Evolutionary conservation across 371 early-diverging fungal species (phyloP).

Genomic region (Saksenaea vasiformis): DNA sequence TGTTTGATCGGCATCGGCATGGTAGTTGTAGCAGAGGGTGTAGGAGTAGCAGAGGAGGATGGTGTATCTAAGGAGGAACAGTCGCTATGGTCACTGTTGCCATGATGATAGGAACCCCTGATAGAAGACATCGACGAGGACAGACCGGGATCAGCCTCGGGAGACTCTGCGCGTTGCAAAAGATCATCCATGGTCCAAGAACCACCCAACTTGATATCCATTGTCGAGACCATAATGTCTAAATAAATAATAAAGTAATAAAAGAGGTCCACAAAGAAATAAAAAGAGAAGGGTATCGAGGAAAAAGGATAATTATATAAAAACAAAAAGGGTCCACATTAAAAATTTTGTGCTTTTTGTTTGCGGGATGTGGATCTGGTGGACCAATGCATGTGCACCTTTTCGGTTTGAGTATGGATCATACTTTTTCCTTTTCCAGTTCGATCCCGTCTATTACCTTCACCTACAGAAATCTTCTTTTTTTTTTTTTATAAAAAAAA

Average conservation of each 20-base stretch:
- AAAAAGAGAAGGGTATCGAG: not conserved
- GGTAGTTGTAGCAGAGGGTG: not conserved
- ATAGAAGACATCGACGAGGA: not conserved
- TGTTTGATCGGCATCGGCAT: not conserved
- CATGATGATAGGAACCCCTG: not conserved
- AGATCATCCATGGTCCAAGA: constrained; percentile 2
- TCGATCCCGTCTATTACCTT: not conserved
- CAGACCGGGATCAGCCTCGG: not conserved
- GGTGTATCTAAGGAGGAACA: not conserved
- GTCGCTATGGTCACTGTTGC: not conserved
- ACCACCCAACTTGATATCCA: not conserved
- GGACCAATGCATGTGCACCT: not conserved
- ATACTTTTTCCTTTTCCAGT: constrained; percentile 2
- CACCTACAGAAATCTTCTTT: not conserved
- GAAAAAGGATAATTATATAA: not conserved
- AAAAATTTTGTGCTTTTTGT: not conserved
- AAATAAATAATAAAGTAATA: not conserved
- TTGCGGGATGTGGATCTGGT: constrained; percentile 1
- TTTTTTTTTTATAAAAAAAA: not conserved
- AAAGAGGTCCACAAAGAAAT: not conserved
- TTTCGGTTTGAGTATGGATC: constrained; percentile 1
- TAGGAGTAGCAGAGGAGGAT: not conserved
- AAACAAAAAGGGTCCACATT: constrained; percentile 4
- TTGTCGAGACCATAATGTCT: not conserved
- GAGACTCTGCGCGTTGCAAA: not conserved